These are phyloP conservation scores for Ustilago xerochloae DNA, from an alignment of 1,284 basidiomycete genomes.

Conservation along the genomic window DNA sequence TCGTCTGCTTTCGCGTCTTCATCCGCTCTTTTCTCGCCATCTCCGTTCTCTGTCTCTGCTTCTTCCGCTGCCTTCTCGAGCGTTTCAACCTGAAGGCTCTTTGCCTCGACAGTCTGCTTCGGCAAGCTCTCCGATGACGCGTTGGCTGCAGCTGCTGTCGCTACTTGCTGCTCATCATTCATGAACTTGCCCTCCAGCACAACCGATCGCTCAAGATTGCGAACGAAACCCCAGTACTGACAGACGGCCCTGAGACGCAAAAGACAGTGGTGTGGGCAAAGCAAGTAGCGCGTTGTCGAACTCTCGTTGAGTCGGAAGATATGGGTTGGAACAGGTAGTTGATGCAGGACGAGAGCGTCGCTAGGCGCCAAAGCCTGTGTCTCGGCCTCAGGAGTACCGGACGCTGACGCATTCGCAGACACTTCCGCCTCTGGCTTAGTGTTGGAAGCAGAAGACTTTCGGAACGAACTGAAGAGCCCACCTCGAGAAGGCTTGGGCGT, in stretches of 20 bases:
- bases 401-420: background rate
- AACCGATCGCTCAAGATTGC: constrained; percentile 63
- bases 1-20: constrained; percentile 30
- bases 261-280: constrained; percentile 66
- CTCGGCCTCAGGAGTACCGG: constrained; percentile 8
- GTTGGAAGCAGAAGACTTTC: constrained; percentile 20
- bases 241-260: constrained; percentile 60
- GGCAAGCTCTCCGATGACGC: constrained; percentile 16
- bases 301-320: constrained; percentile 65
- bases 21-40: constrained; percentile 9
- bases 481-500: constrained; percentile 42
- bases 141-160: constrained; percentile 8
- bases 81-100: constrained; percentile 29
- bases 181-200: constrained; percentile 64
- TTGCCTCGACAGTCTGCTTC: constrained; percentile 10
- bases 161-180: constrained; percentile 39
- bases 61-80: constrained; percentile 41
- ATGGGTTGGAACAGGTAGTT: constrained; percentile 63
- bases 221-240: constrained; percentile 65
- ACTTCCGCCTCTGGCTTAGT: constrained; percentile 7
- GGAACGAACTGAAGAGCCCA: constrained; percentile 52
- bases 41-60: constrained; percentile 9
- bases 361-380: background rate
- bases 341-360: background rate
- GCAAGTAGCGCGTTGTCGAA: constrained; percentile 56